Percentiles rank a stretch among this genome's conserved stretches.
phyloP scores from a whole-genome alignment of 2,329 filamentous ascomycete genomes.

The Paecilomyces niveus region DNA sequence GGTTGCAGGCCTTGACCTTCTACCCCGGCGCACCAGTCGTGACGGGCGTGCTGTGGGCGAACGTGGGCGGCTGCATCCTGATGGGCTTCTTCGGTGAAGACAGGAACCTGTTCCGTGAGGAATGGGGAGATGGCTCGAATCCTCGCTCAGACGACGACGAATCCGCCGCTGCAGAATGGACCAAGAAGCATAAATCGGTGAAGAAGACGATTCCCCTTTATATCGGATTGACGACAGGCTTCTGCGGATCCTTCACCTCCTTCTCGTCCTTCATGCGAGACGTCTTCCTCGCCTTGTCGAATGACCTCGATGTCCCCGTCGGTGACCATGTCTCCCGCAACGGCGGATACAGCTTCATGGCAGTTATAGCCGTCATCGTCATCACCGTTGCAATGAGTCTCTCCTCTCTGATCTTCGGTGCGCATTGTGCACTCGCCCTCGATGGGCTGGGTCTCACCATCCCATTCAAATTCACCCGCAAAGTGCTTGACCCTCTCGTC shows the following conservation, averaged over 20 bases:
- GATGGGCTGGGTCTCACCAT: slow-evolving; percentile 55
- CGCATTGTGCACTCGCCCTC: slow-evolving; percentile 63
- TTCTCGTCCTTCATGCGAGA: slow-evolving; percentile 84
- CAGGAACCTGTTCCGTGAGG: slow-evolving; percentile 62
- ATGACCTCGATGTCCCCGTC: slow-evolving; percentile 54
- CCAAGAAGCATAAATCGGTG: slow-evolving; percentile 51
- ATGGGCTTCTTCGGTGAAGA: slow-evolving; percentile 86
- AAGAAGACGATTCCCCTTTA: slow-evolving; percentile 89
- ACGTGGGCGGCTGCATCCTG: slow-evolving; percentile 70
- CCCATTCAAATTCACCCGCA: slow-evolving; percentile 50
- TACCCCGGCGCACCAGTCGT: slow-evolving; percentile 71
- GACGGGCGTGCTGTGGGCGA: slow-evolving; percentile 77
- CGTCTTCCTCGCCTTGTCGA: slow-evolving; percentile 69
- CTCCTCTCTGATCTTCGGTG: slow-evolving; percentile 62
- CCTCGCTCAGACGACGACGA: slow-evolving; percentile 13
- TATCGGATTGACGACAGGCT: slow-evolving; percentile 76
- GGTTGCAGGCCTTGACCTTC: slow-evolving; percentile 68
- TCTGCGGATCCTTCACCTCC: slow-evolving; percentile 83
- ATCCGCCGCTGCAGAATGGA: slow-evolving; percentile 28
- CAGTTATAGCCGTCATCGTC: slow-evolving; percentile 67
- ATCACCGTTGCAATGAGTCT: slow-evolving; percentile 65
- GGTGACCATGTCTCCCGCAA: slow-evolving; percentile 46
- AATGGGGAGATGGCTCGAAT: slow-evolving; percentile 45
- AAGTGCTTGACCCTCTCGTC: slow-evolving; percentile 55
- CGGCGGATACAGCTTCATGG: slow-evolving; percentile 76